Evolutionary conservation across 2,329 filamentous ascomycete species (phyloP).

Genomic region (Pseudopithomyces chartarum): DNA sequence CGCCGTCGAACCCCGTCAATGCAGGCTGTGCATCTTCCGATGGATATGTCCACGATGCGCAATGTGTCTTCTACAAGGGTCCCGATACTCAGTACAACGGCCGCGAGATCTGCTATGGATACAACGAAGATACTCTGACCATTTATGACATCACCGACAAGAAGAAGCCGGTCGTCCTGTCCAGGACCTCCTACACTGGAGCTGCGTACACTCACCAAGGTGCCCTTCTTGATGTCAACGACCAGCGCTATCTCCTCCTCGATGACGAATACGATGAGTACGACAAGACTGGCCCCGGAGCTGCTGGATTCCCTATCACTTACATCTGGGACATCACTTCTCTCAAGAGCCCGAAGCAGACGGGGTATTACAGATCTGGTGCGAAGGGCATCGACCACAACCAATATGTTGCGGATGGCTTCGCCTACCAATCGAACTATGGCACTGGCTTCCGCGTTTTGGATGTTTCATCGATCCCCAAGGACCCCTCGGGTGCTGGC

Average conservation of each 20-base stretch:
- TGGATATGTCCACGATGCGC: slow-evolving; percentile 66
- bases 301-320: slow-evolving; percentile 42
- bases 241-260: slow-evolving; percentile 44
- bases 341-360: slow-evolving; percentile 44
- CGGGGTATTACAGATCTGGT: slow-evolving; percentile 48
- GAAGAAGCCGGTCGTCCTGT: slow-evolving; percentile 53
- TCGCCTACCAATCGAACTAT: slow-evolving; percentile 52
- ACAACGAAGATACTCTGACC: slow-evolving; percentile 60
- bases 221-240: slow-evolving; percentile 51
- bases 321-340: slow-evolving; percentile 48
- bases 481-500: slow-evolving; percentile 46
- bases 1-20: slow-evolving; percentile 58
- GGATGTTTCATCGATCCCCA: slow-evolving; percentile 49
- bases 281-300: slow-evolving; percentile 40
- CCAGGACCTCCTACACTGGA: slow-evolving; percentile 61
- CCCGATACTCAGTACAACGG: slow-evolving; percentile 56
- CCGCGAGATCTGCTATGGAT: slow-evolving; percentile 62
- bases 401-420: slow-evolving; percentile 51
- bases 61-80: slow-evolving; percentile 62
- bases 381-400: slow-evolving; percentile 53
- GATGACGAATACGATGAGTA: slow-evolving; percentile 49
- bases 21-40: slow-evolving; percentile 60
- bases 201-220: slow-evolving; percentile 65
- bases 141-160: slow-evolving; percentile 61
- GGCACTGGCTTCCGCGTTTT: slow-evolving; percentile 49